These are phyloP conservation scores for Coemansia sp. DNA, from an alignment of 371 early-diverging fungal species.

Conservation along the genomic window DNA sequence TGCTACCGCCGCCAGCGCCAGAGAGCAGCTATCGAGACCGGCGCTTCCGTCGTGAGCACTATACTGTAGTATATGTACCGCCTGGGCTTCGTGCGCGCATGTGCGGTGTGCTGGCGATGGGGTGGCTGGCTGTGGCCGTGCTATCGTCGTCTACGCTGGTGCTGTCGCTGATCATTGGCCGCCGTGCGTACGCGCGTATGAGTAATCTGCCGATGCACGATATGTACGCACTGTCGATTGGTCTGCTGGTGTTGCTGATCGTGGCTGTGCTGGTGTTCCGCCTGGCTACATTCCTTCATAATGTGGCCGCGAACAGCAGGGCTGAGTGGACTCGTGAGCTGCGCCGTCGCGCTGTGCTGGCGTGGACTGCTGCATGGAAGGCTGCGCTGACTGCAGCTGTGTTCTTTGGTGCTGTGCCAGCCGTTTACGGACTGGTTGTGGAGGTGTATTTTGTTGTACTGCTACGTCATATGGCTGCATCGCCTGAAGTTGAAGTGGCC, in stretches of 20 bases:
- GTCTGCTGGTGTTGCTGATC: constrained; percentile 20
- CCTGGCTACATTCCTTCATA: background rate
- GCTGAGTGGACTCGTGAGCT: constrained; percentile 2
- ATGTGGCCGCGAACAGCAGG: background rate
- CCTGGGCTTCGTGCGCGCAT: constrained; percentile 60
- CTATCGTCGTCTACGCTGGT: constrained; percentile 12
- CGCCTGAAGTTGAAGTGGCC: background rate
- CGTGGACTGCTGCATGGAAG: constrained; percentile 12
- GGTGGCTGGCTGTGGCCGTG: constrained; percentile 30
- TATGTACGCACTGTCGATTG: constrained; percentile 29
- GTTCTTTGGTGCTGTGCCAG: constrained; percentile 34
- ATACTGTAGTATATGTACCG: constrained; percentile 67
- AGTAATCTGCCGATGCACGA: constrained; percentile 21
- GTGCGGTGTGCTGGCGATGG: constrained; percentile 13
- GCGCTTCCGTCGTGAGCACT: constrained; percentile 51
- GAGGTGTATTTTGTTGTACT: constrained; percentile 38
- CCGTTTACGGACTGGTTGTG: constrained; percentile 26
- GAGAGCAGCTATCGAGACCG: constrained; percentile 46
- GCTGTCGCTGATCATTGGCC: constrained; percentile 28
- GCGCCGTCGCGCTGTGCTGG: constrained; percentile 1
- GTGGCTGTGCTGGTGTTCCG: constrained; percentile 14
- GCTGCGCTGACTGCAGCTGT: constrained; percentile 1
- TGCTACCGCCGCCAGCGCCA: constrained; percentile 52
- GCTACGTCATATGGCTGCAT: constrained; percentile 17
- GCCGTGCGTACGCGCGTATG: constrained; percentile 6